Percentiles rank a stretch among this genome's conserved stretches.
These are phyloP conservation scores for Trametes maxima DNA, from an alignment of 768 basidiomycete species.

Conservation along the genomic window DNA sequence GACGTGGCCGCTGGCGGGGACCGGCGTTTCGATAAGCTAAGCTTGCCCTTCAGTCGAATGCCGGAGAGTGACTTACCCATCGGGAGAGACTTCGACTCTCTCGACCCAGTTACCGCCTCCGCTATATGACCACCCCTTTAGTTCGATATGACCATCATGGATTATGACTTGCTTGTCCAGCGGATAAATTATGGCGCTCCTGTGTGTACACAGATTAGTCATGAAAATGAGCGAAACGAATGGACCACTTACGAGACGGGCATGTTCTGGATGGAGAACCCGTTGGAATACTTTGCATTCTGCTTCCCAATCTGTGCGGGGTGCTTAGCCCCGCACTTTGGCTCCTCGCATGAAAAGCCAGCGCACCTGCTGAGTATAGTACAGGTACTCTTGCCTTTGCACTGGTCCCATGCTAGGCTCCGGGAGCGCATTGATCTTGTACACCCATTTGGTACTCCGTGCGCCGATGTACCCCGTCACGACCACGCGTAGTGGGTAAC, in stretches of 20 bases:
- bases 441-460: constrained; percentile 56
- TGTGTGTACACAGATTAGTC: constrained; percentile 16
- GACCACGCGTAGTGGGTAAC: constrained; percentile 51
- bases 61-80: constrained; percentile 38
- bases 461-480: constrained; percentile 59
- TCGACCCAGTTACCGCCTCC: constrained; percentile 55
- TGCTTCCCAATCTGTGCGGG: constrained; percentile 51
- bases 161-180: constrained; percentile 47
- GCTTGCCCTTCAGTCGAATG: not conserved
- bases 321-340: not conserved
- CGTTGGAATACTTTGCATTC: constrained; percentile 53
- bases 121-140: constrained; percentile 37
- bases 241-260: constrained; percentile 51
- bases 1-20: constrained; percentile 43
- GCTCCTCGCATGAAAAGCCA: no score
- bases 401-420: constrained; percentile 55
- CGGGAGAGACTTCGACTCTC: constrained; percentile 54
- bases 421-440: constrained; percentile 50
- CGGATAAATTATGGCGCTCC: constrained; percentile 53
- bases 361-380: constrained; percentile 50
- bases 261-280: constrained; percentile 61
- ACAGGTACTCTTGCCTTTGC: constrained; percentile 55
- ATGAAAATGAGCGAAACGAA: no score
- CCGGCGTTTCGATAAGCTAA: no score
- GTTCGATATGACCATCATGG: constrained; percentile 49